A percentile compares a stretch with the other conserved stretches of the same genome.
Evolutionary conservation across 1,284 basidiomycete genomes (phyloP).

Genomic region (Moesziomyces parantarcticus): DNA sequence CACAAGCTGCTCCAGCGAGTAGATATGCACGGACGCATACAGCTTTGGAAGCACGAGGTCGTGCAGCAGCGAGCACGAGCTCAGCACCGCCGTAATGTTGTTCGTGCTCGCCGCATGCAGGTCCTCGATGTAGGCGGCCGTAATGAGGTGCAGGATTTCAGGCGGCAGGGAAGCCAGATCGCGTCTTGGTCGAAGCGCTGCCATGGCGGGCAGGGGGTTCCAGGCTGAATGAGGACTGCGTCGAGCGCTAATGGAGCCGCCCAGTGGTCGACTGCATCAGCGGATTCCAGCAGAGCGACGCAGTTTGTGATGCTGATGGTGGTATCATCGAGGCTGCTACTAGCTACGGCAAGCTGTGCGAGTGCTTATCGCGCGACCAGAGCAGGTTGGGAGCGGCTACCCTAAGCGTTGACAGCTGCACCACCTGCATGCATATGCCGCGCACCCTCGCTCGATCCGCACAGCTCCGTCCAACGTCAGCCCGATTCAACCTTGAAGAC

Average conservation of each 20-base stretch:
- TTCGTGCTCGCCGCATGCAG: neutral
- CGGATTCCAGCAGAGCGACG: too few relatives aligned
- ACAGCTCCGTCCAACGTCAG: too few relatives aligned
- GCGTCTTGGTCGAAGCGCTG: neutral
- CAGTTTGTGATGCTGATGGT: neutral
- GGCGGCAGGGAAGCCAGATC: constrained; percentile 11
- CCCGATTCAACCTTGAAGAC: too few relatives aligned
- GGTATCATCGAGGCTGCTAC: neutral
- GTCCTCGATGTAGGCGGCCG: constrained; percentile 13
- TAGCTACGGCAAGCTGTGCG: neutral
- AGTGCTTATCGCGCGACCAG: neutral
- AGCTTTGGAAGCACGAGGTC: constrained; percentile 28
- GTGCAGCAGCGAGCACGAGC: constrained; percentile 18
- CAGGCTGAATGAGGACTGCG: neutral
- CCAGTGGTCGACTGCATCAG: too few relatives aligned
- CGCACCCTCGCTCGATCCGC: neutral
- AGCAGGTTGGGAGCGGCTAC: neutral
- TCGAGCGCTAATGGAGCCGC: neutral
- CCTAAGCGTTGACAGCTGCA: constrained; percentile 10
- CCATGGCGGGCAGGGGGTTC: neutral
- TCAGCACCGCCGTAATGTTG: constrained; percentile 16
- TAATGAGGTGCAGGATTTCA: constrained; percentile 34
- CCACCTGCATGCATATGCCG: constrained; percentile 1
- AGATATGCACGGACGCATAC: constrained; percentile 24
- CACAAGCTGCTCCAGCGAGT: constrained; percentile 18